Percentiles rank a stretch among this genome's conserved stretches.
Conservation (phyloP, 2,329 filamentous ascomycete genomes). For the Elsinoe perseae region DNA sequence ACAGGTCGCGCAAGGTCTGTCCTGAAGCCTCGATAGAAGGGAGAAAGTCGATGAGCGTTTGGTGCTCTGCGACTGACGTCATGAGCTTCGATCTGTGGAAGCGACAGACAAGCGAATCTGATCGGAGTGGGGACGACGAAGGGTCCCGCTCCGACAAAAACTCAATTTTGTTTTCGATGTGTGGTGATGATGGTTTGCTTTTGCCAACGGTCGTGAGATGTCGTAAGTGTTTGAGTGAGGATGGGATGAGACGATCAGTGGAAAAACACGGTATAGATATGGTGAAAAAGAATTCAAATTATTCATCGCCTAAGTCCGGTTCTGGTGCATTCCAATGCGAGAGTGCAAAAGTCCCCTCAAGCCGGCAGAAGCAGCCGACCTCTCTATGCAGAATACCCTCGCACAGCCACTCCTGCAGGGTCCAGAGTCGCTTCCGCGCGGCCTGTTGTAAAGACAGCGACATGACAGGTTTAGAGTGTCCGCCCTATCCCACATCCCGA, state of each 20-base stretch:
- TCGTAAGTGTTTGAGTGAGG: not conserved
- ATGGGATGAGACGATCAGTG: not conserved
- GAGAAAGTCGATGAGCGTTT: conserved; percentile 6
- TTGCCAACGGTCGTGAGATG: conserved; percentile 3
- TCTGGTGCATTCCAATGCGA: conserved; percentile 4
- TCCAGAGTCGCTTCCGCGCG: not conserved
- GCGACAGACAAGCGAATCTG: conserved; percentile 6
- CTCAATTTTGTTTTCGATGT: not conserved
- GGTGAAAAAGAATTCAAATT: not conserved
- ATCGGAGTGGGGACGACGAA: not conserved
- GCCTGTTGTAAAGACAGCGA: not conserved
- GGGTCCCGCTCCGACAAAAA: conserved; percentile 4
- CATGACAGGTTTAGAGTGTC: not conserved
- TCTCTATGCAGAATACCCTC: not conserved
- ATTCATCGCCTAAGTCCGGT: conserved; percentile 6
- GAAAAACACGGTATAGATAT: not conserved
- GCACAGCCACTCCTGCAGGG: conserved; percentile 9
- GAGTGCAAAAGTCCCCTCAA: not conserved
- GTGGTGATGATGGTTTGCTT: conserved; percentile 2
- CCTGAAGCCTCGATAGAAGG: not conserved
- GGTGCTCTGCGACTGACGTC: not conserved
- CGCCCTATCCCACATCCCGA: not conserved
- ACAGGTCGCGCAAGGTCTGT: not conserved
- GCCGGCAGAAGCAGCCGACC: conserved; percentile 5
- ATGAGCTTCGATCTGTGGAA: conserved; percentile 10